Percentiles rank a stretch among this genome's conserved stretches.
Conservation (phyloP, 106 monocot genomes). For the Acorus calamus region DNA sequence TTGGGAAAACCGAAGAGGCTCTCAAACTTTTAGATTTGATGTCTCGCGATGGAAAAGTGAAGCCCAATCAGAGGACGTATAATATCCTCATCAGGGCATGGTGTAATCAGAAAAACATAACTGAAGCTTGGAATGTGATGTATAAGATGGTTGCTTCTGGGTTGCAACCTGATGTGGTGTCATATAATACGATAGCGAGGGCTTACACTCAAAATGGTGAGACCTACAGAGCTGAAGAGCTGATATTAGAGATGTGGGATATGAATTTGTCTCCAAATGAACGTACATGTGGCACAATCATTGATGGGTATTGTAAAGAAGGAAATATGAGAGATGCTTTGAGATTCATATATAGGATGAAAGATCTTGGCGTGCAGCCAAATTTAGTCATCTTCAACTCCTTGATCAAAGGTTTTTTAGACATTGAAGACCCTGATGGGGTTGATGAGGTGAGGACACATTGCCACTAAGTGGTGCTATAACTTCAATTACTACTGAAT, state of each 20-base stretch:
- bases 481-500: neutral
- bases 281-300: conserved; percentile 68
- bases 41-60: conserved; percentile 31
- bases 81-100: conserved; percentile 87
- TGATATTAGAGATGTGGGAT: conserved; percentile 57
- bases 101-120: conserved; percentile 59
- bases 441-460: conserved; percentile 49
- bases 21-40: conserved; percentile 59
- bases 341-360: conserved; percentile 62
- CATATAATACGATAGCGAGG: conserved; percentile 79
- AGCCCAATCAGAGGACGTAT: conserved; percentile 57
- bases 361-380: conserved; percentile 42
- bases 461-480: neutral
- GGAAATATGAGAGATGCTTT: conserved; percentile 63
- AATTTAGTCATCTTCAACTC: conserved; percentile 75
- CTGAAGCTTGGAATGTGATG: conserved; percentile 70
- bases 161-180: conserved; percentile 64
- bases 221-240: conserved; percentile 59
- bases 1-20: conserved; percentile 56
- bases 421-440: conserved; percentile 44
- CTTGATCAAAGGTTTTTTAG: conserved; percentile 83
- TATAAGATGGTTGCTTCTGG: conserved; percentile 52
- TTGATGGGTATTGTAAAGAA: conserved; percentile 81
- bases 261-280: conserved; percentile 56
- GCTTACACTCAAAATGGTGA: conserved; percentile 73